A percentile compares a stretch with the other conserved stretches of the same genome.
phyloP scores from a whole-genome alignment of 495 filamentous ascomycete species.

The Neurospora sublineolata region DNA sequence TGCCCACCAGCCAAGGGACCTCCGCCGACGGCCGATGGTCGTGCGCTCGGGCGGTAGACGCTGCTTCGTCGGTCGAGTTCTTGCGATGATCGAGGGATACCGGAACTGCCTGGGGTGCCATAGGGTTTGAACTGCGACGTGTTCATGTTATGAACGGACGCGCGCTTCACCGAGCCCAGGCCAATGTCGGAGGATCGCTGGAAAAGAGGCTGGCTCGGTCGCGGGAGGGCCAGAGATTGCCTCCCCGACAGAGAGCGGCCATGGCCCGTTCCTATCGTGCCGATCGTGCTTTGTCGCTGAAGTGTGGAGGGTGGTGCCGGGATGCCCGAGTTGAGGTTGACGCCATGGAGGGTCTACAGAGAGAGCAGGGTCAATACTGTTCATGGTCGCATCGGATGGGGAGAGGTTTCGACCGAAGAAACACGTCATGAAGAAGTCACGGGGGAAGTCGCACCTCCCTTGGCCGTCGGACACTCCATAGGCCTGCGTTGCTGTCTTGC shows the following conservation, averaged over 20 bases:
- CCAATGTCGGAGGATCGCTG: slow-evolving; percentile 72
- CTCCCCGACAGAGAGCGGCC: slow-evolving; percentile 69
- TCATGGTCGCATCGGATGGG: not conserved
- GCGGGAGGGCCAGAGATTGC: slow-evolving; percentile 68
- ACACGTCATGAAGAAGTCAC: not conserved
- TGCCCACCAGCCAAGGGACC: slow-evolving; percentile 39
- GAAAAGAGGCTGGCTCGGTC: slow-evolving; percentile 77
- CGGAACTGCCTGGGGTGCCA: slow-evolving; percentile 31
- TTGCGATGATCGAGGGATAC: slow-evolving; percentile 24
- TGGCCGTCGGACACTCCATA: slow-evolving; percentile 62
- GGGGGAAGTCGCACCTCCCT: slow-evolving; percentile 48
- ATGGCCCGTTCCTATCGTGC: slow-evolving; percentile 46
- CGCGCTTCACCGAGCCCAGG: slow-evolving; percentile 75
- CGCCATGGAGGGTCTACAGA: slow-evolving; percentile 60
- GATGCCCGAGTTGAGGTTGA: slow-evolving; percentile 68
- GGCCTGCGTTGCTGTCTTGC: slow-evolving; percentile 49
- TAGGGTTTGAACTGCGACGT: slow-evolving; percentile 51
- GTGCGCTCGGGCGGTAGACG: slow-evolving; percentile 56
- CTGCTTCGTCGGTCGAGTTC: slow-evolving; percentile 65
- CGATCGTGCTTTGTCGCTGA: slow-evolving; percentile 83
- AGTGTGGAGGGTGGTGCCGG: slow-evolving; percentile 89
- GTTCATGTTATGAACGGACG: slow-evolving; percentile 56
- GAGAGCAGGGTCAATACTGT: not conserved
- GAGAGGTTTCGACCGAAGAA: not conserved
- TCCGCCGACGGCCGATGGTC: slow-evolving; percentile 40